Base-by-base conservation (phyloP, 495 filamentous ascomycete genomes). In the Neurospora sp. region DNA sequence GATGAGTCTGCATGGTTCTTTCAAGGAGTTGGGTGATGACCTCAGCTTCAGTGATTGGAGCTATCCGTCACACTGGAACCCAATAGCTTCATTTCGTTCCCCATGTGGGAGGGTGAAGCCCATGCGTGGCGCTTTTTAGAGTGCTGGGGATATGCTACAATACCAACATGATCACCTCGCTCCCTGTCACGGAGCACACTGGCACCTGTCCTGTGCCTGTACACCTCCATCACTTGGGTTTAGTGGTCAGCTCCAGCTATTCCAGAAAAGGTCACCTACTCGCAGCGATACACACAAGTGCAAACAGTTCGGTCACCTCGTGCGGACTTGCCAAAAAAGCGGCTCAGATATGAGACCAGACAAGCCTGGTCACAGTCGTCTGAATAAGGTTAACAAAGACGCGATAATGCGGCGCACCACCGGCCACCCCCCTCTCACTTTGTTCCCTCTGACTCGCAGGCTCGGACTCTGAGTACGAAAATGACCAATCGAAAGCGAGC, bases 301-400 rank as follows among this genome's bases (percentile, higher is more conserved):
- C 39, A 54, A 14, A 11, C 20, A 70, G 59, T n/a, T n/a, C 39
- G 31, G 27, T 74, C 73, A 74, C 69, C 69, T 71, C 46, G 18
- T 62, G 39, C 39, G 11, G 23, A 48, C 39, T 62, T 69, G 16
- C 46, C 46, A 39, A 31, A 11, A 14, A 73, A 23, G 46, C 37
- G 71, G 35, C 27, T 27, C 31, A 27, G 46, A 72, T 46, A 40
- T 73, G 39, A 41, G 44, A 69, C 46, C 46, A 66, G 12, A 18
- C 27, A 66, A 66, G 23, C 54, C 54, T 7, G 54, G 54, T 35
- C 54, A 66, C 54, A 66, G 79, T 79, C 78, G 79, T 81, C 74
- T 78, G 75, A 76, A 77, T 81, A 81, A 81, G 79, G 78, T 81
- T 81, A 79, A 78, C 23, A 66, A 66, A 62, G 69, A 72, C 70